These are phyloP conservation scores for Glebionis coronaria DNA, from an alignment of 129 eudicot genomes.

Conservation along the genomic window DNA sequence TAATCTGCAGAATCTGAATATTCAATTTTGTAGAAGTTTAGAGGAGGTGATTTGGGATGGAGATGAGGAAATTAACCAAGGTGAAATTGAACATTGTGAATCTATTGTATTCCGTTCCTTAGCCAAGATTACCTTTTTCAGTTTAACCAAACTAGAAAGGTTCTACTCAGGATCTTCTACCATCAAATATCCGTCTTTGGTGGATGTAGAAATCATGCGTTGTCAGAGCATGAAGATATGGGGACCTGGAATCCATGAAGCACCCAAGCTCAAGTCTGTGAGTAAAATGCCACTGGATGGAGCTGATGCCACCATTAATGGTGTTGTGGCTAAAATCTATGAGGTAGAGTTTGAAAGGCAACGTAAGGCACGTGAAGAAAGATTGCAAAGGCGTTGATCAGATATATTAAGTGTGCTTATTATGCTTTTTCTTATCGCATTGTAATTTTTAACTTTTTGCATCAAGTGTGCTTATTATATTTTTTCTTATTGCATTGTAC, in stretches of 20 bases:
- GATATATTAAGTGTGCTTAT: too few species aligned
- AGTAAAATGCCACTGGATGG: background rate
- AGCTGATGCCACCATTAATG: background rate
- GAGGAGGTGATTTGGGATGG: background rate
- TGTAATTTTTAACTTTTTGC: too few species aligned
- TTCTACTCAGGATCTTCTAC: background rate
- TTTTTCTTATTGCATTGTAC: too few species aligned
- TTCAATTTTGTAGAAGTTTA: background rate
- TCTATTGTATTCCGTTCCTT: background rate
- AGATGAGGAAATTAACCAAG: background rate
- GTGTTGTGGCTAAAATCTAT: background rate
- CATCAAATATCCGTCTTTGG: background rate
- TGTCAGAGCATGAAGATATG: background rate
- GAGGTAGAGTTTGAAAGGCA: too few species aligned
- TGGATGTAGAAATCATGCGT: background rate
- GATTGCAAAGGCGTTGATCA: too few species aligned
- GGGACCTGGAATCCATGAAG: background rate
- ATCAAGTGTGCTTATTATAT: too few species aligned
- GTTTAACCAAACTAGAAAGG: background rate
- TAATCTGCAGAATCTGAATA: background rate
- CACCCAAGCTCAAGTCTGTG: conserved; percentile 6
- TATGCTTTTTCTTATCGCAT: too few species aligned
- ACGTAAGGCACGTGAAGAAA: too few species aligned
- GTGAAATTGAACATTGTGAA: background rate
- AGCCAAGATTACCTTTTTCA: background rate